Evolutionary conservation across 495 filamentous ascomycete genomes (phyloP).

Genomic region (Hypoxylon cercidicola): DNA sequence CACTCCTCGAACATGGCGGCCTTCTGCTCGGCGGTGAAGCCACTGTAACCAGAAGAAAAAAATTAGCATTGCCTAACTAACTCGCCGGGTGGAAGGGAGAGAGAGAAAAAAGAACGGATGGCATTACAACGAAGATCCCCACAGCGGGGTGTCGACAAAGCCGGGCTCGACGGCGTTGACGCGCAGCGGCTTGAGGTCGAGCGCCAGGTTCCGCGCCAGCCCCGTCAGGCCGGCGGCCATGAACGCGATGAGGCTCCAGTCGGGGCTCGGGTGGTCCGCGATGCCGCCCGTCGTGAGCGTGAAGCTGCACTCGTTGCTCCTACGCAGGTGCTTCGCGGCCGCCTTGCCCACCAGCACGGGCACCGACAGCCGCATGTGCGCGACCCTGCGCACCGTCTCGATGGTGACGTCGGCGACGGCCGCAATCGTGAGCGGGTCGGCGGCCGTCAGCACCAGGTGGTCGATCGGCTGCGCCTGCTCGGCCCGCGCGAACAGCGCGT

Average conservation of each 20-base stretch:
- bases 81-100: too few relatives aligned
- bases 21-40: conserved; percentile 43
- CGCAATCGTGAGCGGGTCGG: conserved; percentile 50
- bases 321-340: conserved; percentile 56
- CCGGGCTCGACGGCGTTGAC: conserved; percentile 70
- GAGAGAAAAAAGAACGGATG: too few relatives aligned
- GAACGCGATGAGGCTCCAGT: conserved; percentile 58
- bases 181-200: conserved; percentile 67
- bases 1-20: conserved; percentile 41
- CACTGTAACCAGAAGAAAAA: not conserved
- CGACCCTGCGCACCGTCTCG: conserved; percentile 49
- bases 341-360: conserved; percentile 65
- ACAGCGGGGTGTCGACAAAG: conserved; percentile 63
- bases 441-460: conserved; percentile 73
- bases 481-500: conserved; percentile 54
- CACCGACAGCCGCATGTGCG: conserved; percentile 63
- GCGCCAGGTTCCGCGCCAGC: conserved; percentile 62
- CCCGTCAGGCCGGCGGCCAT: conserved; percentile 52
- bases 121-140: too few relatives aligned
- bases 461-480: conserved; percentile 55
- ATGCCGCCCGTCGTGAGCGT: conserved; percentile 65
- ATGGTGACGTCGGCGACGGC: conserved; percentile 53
- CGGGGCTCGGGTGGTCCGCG: conserved; percentile 54
- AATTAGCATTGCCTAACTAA: too few relatives aligned
- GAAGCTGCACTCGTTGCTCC: conserved; percentile 54